These are phyloP conservation scores for Groenewaldozyma sp. DNA, from an alignment of 1,139 yeast species.

Conservation along the genomic window DNA sequence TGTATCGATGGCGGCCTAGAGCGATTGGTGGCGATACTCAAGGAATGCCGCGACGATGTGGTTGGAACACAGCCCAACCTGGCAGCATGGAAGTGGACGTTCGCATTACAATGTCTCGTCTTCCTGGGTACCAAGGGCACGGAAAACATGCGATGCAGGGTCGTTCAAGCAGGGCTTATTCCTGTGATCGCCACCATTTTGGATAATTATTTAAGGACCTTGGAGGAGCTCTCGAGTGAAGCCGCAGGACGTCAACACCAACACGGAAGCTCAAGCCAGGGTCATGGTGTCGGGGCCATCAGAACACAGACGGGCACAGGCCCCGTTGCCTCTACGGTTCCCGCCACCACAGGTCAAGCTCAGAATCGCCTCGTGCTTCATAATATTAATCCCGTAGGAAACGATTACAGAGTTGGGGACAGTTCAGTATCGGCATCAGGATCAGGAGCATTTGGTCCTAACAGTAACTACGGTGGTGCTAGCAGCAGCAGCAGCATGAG, in stretches of 20 bases:
- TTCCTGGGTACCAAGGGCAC: conserved; percentile 90
- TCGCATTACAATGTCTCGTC: conserved; percentile 86
- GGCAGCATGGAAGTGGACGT: conserved; percentile 93
- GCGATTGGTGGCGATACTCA: conserved; percentile 73
- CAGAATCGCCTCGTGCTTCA: too few species aligned
- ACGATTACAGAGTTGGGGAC: background rate
- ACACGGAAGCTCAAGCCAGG: background rate
- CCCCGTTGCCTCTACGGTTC: background rate
- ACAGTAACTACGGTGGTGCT: background rate
- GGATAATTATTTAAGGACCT: conserved; percentile 50
- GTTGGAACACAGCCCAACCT: conserved; percentile 35
- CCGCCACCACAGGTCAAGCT: background rate
- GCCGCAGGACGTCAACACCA: background rate
- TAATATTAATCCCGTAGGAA: too few species aligned
- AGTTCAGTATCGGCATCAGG: background rate
- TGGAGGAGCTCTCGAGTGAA: background rate
- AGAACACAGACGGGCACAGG: background rate
- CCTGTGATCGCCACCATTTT: conserved; percentile 87
- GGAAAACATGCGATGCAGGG: conserved; percentile 71
- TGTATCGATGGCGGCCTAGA: conserved; percentile 89
- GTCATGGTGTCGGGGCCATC: background rate
- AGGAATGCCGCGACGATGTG: conserved; percentile 49
- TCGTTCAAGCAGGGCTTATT: conserved; percentile 83
- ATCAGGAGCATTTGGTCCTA: background rate
- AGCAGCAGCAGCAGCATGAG: background rate